Percentiles rank a stretch among this genome's conserved stretches.
Conservation (phyloP, 768 basidiomycete species). For the Heimioporus sp. region DNA sequence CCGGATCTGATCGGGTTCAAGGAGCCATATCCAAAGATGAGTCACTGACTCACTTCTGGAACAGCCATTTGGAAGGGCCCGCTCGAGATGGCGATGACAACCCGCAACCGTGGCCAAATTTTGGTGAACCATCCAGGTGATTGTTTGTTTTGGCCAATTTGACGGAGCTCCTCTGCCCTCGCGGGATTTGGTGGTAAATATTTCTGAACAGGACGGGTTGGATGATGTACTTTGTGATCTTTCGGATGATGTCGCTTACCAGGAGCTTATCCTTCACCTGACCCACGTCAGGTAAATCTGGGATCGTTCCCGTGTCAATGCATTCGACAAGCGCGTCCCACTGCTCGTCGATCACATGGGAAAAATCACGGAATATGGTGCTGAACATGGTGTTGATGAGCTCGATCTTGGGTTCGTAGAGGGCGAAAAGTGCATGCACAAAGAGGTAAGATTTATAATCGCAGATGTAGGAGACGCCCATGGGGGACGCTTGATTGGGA, state of each 20-base stretch:
- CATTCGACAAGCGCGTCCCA: slow-evolving; percentile 21
- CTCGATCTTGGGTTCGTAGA: slow-evolving; percentile 20
- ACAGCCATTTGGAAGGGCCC: slow-evolving; percentile 22
- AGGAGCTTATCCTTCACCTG: slow-evolving; percentile 13
- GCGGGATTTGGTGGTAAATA: slow-evolving; percentile 14
- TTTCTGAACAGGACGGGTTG: slow-evolving; percentile 1
- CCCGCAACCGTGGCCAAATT: slow-evolving; percentile 18
- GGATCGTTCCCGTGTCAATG: slow-evolving; percentile 15
- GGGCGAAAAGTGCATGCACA: slow-evolving; percentile 21
- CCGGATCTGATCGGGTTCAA: slow-evolving; percentile 8
- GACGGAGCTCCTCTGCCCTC: slow-evolving; percentile 16
- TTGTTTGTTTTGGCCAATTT: background rate
- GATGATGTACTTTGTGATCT: background rate
- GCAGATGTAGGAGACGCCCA: slow-evolving; percentile 16
- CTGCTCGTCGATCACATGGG: slow-evolving; percentile 15
- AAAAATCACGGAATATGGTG: slow-evolving; percentile 22
- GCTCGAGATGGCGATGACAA: slow-evolving; percentile 20
- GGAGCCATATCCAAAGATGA: background rate
- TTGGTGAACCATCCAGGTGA: slow-evolving; percentile 20
- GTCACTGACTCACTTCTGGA: slow-evolving; percentile 12
- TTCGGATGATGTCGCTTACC: background rate
- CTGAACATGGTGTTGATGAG: slow-evolving; percentile 22
- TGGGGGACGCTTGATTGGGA: slow-evolving; percentile 15
- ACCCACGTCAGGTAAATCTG: slow-evolving; percentile 11
- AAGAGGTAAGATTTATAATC: slow-evolving; percentile 24